Base-by-base conservation (phyloP, 176 grass and related monocot genomes). In the Raddia guianensis region DNA sequence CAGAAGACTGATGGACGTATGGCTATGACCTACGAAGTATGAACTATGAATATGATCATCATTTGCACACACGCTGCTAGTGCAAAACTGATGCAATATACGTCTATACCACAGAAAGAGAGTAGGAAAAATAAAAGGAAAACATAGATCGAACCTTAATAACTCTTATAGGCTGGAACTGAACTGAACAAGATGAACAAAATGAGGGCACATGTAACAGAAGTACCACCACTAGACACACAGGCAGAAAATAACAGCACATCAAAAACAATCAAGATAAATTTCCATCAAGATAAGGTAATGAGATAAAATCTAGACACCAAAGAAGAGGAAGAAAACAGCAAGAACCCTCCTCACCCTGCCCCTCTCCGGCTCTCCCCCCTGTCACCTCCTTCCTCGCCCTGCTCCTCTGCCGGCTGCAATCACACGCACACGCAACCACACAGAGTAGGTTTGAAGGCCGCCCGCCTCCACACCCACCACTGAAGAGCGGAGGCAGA, bases 401-500 rank as follows among this genome's bases (percentile, higher is more conserved):
- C 50, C 70, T 52, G 27, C 49, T 45, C 20, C 34, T 27, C 8
- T 5, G 37, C 37, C 37, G 0, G 50, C 50, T 53, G 51, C 51
- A 15, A 53, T 53, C 51, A 53, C 51, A 53, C 51, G 15, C 51
- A 6, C 14, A 15, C 14, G 45, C 45, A 80, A 60, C 47, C 56
- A 19, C 27, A 2, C 66, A 70, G 53, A 53, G 12, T 49, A 47
- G 64, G 85, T 16, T 55, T 16, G 42, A 35, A 3, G 82, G 14
- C 9, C 78, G 58, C 42, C 32, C 2, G 37, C 27, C 18, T n/a
- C 45, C 74, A 27, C 58, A 75, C 77, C 86, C 74, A 88, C 86
- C 80, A 68, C 44, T 45, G 68, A 51, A 51, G 82, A 16, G 73
- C 15, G 51, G 58, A 16, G 32, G 77, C 34, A 27, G 13, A 12